phyloP scores from a whole-genome alignment of 768 basidiomycete species.

The Boletellus ananas region DNA sequence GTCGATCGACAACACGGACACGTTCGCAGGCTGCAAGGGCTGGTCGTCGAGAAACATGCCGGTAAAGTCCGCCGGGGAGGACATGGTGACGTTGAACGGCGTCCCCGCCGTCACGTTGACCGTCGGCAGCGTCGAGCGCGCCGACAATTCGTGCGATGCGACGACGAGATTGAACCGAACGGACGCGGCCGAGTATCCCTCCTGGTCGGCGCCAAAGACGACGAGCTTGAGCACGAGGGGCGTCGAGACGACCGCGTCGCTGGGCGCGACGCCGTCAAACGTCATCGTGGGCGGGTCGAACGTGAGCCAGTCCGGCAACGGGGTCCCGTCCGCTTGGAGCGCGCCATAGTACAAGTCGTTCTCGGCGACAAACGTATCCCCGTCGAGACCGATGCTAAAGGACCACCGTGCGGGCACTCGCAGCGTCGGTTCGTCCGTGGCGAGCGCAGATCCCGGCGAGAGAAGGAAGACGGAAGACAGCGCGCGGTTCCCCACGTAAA shows the following conservation, averaged over 20 bases:
- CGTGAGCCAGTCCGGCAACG: conserved; percentile 68
- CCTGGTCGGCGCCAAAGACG: conserved; percentile 67
- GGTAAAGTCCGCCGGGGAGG: conserved; percentile 55
- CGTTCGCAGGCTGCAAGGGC: conserved; percentile 53
- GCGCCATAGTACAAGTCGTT: conserved; percentile 60
- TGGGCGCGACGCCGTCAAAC: conserved; percentile 74
- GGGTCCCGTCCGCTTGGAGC: conserved; percentile 60
- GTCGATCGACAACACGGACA: conserved; percentile 57
- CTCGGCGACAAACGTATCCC: conserved; percentile 52
- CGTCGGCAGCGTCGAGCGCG: conserved; percentile 46
- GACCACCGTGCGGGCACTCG: conserved; percentile 82
- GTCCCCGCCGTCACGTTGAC: conserved; percentile 67
- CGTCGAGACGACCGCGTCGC: conserved; percentile 34
- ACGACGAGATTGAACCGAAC: conserved; percentile 65
- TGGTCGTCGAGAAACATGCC: conserved; percentile 62
- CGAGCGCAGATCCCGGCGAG: conserved; percentile 55
- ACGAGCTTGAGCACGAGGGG: conserved; percentile 47
- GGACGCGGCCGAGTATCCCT: conserved; percentile 61
- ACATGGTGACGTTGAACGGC: conserved; percentile 48
- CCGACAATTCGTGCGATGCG: conserved; percentile 64
- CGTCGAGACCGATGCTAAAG: conserved; percentile 82
- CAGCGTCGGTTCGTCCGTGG: conserved; percentile 48
- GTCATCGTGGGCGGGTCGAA: conserved; percentile 70
- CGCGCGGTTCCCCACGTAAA: conserved; percentile 53
- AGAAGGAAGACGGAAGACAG: conserved; percentile 76